Evolutionary conservation across 2,329 filamentous ascomycete genomes (phyloP).

Genomic region (Colletotrichum cuscutae): DNA sequence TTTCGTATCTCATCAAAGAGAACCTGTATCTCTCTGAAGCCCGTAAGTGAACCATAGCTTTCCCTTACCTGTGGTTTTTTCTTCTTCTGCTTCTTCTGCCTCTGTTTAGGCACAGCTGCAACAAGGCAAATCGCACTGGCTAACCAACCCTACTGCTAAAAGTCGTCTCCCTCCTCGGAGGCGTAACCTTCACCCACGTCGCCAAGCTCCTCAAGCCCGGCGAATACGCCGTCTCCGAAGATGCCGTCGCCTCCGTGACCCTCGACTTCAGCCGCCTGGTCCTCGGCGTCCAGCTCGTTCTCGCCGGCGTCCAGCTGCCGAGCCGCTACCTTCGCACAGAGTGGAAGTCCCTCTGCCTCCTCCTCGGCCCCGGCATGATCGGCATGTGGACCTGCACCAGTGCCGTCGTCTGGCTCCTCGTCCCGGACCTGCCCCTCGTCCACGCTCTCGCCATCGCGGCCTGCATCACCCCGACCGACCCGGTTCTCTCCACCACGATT

Average conservation of each 20-base stretch:
- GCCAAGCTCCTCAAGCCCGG: conserved; percentile 79
- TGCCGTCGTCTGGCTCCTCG: conserved; percentile 79
- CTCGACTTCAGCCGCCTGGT: conserved; percentile 88
- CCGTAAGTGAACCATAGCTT: conserved; percentile 60
- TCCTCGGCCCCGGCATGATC: conserved; percentile 88
- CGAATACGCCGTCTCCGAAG: conserved; percentile 72
- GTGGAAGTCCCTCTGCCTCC: conserved; percentile 78
- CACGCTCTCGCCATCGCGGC: conserved; percentile 84
- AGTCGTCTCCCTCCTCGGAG: conserved; percentile 87
- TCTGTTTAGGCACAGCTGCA: not conserved
- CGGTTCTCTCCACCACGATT: conserved; percentile 86
- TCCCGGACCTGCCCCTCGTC: conserved; percentile 78
- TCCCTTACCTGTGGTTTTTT: not conserved
- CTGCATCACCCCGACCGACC: conserved; percentile 93
- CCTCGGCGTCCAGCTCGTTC: conserved; percentile 87
- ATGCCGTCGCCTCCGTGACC: conserved; percentile 75
- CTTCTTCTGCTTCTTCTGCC: not conserved
- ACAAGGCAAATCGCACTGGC: not conserved
- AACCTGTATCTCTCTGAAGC: conserved; percentile 92
- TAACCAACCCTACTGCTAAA: conserved; percentile 38
- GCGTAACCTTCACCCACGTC: conserved; percentile 81
- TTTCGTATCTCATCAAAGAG: conserved; percentile 91
- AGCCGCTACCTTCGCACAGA: conserved; percentile 82
- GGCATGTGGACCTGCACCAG: conserved; percentile 87
- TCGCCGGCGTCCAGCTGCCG: conserved; percentile 89